Evolutionary conservation across 2,329 filamentous ascomycete species (phyloP).

Genomic region (Neonectria sp.): DNA sequence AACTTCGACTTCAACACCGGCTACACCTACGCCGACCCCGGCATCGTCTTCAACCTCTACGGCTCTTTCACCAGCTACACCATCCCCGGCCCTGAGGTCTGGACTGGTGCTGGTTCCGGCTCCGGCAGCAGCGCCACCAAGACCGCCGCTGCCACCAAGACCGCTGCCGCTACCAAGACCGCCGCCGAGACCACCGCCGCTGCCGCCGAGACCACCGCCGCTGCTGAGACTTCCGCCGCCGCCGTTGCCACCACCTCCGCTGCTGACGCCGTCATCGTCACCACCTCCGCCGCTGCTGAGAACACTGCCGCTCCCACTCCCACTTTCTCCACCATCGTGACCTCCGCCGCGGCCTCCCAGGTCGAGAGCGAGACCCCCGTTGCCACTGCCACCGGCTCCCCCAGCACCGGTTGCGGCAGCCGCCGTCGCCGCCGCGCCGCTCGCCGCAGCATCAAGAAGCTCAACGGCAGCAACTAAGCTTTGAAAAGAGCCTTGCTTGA

Average conservation of each 20-base stretch:
- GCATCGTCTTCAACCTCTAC: slow-evolving; percentile 75
- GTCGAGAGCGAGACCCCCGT: slow-evolving; percentile 30
- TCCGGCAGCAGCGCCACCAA: slow-evolving; percentile 18
- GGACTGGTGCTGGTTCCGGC: slow-evolving; percentile 41
- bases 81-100: slow-evolving; percentile 55
- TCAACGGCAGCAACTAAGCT: slow-evolving; percentile 37
- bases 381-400: slow-evolving; percentile 28
- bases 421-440: slow-evolving; percentile 44
- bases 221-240: slow-evolving; percentile 13
- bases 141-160: slow-evolving; percentile 10
- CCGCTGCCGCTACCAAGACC: slow-evolving; percentile 7
- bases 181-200: slow-evolving; percentile 12
- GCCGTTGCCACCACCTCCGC: slow-evolving; percentile 20
- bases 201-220: slow-evolving; percentile 7
- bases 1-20: slow-evolving; percentile 65
- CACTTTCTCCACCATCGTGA: slow-evolving; percentile 43
- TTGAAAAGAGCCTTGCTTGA: slow-evolving; percentile 21
- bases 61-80: slow-evolving; percentile 46
- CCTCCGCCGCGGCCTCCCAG: slow-evolving; percentile 35
- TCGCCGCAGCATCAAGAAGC: slow-evolving; percentile 41
- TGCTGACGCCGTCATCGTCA: slow-evolving; percentile 17
- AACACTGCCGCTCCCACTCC: slow-evolving; percentile 29
- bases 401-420: slow-evolving; percentile 39
- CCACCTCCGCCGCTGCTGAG: slow-evolving; percentile 31
- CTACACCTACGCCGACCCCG: slow-evolving; percentile 71